Evolutionary conservation across 305 asterid genomes (phyloP).

Genomic region (Solanum chacoense): DNA sequence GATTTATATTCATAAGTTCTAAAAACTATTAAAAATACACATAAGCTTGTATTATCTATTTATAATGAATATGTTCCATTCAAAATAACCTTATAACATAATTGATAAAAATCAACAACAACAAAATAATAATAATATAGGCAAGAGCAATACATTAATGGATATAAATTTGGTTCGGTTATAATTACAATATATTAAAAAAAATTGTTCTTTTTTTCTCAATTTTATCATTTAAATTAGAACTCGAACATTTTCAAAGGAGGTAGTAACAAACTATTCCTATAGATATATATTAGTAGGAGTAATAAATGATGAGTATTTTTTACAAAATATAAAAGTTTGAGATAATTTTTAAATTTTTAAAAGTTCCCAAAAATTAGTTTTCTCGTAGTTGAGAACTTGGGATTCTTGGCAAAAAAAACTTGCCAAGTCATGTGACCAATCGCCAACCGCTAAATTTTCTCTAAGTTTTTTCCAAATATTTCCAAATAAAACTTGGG

Average conservation of each 20-base stretch:
- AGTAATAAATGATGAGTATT: too few species aligned
- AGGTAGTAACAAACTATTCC: not conserved
- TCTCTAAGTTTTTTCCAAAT: not conserved
- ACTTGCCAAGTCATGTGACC: not conserved
- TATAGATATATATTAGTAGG: too few species aligned
- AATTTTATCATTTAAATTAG: not conserved
- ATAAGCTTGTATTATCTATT: too few species aligned
- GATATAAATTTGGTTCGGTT: not conserved
- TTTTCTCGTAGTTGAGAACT: not conserved
- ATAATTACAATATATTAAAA: too few species aligned
- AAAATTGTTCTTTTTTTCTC: not conserved
- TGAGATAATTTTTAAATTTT: too few species aligned
- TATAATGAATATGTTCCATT: not conserved
- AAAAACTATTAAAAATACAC: not conserved
- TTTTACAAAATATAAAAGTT: too few species aligned
- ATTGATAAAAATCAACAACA: not conserved
- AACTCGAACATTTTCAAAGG: not conserved
- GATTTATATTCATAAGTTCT: not conserved
- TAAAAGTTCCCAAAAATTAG: not conserved
- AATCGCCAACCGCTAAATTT: not conserved
- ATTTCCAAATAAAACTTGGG: not conserved
- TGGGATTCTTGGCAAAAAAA: not conserved
- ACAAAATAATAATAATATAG: too few species aligned
- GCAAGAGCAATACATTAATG: not conserved
- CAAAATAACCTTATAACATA: not conserved